phyloP scores from a whole-genome alignment of 2,329 filamentous ascomycete genomes.

The Microcyclospora tardicrescens region DNA sequence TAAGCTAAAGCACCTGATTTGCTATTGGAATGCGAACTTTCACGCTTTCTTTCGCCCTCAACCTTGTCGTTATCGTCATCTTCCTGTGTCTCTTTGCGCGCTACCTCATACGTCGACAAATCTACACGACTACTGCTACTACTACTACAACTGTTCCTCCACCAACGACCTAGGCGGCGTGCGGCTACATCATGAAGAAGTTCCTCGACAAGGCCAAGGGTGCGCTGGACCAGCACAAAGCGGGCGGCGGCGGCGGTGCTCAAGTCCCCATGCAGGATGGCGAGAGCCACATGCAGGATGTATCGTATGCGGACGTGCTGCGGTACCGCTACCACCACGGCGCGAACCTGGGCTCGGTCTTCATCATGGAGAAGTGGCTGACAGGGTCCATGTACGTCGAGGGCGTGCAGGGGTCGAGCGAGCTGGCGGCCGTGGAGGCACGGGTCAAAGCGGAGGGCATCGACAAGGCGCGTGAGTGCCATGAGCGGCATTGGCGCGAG shows the following conservation, averaged over 20 bases:
- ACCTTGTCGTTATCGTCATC: conserved; percentile 9
- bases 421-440: conserved; percentile 40
- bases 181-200: conserved; percentile 21
- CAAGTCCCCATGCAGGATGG: conserved; percentile 11
- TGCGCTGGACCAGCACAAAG: conserved; percentile 15
- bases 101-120: background rate
- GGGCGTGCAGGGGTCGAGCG: conserved; percentile 31
- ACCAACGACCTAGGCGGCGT: conserved; percentile 6
- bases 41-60: conserved; percentile 1
- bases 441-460: conserved; percentile 36
- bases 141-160: background rate
- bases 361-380: conserved; percentile 49
- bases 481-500: conserved; percentile 41
- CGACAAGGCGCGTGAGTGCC: conserved; percentile 35
- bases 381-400: conserved; percentile 37
- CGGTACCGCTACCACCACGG: conserved; percentile 49
- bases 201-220: conserved; percentile 27
- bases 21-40: background rate
- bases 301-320: conserved; percentile 30
- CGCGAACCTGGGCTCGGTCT: conserved; percentile 45
- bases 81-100: conserved; percentile 9
- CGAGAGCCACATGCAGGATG: conserved; percentile 23
- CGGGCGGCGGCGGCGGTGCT: background rate
- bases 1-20: no score
- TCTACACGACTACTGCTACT: no score